Conservation (phyloP, 2,329 filamentous ascomycete species). For the Penicillium vulpinum region DNA sequence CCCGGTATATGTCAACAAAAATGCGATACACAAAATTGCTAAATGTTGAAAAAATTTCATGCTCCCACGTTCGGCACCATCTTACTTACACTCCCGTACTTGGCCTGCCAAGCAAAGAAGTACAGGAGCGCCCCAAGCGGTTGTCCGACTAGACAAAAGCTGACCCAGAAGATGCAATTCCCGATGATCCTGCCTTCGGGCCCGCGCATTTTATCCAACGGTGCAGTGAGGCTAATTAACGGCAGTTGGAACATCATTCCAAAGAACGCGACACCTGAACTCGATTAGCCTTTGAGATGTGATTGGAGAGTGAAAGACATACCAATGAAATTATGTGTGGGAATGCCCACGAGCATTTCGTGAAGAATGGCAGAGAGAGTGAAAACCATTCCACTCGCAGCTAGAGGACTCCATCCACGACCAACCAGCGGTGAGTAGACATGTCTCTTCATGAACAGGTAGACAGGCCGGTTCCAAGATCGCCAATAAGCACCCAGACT, state of each 20-base stretch:
- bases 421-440: constrained; percentile 86
- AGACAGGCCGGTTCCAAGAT: constrained; percentile 96
- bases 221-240: constrained; percentile 76
- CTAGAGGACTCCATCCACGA: constrained; percentile 70
- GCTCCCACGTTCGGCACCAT: constrained; percentile 10
- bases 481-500: constrained; percentile 89
- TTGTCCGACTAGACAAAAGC: constrained; percentile 93
- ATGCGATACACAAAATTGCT: neutral
- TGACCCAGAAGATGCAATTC: constrained; percentile 95
- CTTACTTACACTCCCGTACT: constrained; percentile 78
- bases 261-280: constrained; percentile 77
- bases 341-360: constrained; percentile 88
- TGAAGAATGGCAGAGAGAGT: constrained; percentile 84
- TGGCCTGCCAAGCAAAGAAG: constrained; percentile 98
- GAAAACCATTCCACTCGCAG: constrained; percentile 81
- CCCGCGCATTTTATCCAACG: constrained; percentile 75
- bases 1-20: neutral
- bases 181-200: constrained; percentile 76
- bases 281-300: constrained; percentile 2
- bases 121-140: constrained; percentile 89
- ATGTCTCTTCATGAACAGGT: constrained; percentile 93
- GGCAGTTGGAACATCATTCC: constrained; percentile 95
- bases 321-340: constrained; percentile 92
- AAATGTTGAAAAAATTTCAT: neutral
- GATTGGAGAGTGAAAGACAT: constrained; percentile 28